Conservation (phyloP, 106 monocot genomes). For the Acorus calamus region DNA sequence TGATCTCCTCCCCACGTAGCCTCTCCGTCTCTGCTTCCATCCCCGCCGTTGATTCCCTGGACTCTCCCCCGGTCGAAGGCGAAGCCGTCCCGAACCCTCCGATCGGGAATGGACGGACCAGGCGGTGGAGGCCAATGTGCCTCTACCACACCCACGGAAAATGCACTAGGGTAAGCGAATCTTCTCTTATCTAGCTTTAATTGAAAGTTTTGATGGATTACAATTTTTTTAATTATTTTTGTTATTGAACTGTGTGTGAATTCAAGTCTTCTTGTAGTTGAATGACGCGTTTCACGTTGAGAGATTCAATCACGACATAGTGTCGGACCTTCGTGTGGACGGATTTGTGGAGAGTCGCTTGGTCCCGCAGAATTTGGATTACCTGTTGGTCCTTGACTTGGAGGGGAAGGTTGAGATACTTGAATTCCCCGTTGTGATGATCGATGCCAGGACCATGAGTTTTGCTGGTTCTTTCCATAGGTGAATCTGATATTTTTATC, state of each 20-base stretch:
- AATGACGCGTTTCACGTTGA: conserved; percentile 60
- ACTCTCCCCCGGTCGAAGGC: neutral
- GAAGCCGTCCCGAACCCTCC: conserved; percentile 1
- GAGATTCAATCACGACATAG: conserved; percentile 79
- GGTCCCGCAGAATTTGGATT: conserved; percentile 47
- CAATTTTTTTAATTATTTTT: neutral
- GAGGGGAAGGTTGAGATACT: conserved; percentile 97
- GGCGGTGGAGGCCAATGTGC: conserved; percentile 48
- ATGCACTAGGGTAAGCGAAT: conserved; percentile 38
- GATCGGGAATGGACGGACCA: neutral
- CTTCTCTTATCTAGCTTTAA: neutral
- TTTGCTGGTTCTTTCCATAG: conserved; percentile 88
- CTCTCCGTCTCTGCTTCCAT: neutral
- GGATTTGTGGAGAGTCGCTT: conserved; percentile 11
- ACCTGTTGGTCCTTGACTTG: conserved; percentile 81
- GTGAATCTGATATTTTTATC: conserved; percentile 19
- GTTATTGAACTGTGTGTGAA: neutral
- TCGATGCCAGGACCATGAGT: conserved; percentile 54
- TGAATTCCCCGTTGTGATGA: conserved; percentile 94
- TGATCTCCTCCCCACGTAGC: no score
- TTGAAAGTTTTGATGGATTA: neutral
- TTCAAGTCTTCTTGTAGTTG: conserved; percentile 34
- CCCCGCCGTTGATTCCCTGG: neutral
- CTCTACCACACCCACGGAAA: conserved; percentile 62
- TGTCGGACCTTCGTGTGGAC: conserved; percentile 43